Base-by-base conservation (phyloP, 2,329 filamentous ascomycete species). In the Scytalidium lignicola region DNA sequence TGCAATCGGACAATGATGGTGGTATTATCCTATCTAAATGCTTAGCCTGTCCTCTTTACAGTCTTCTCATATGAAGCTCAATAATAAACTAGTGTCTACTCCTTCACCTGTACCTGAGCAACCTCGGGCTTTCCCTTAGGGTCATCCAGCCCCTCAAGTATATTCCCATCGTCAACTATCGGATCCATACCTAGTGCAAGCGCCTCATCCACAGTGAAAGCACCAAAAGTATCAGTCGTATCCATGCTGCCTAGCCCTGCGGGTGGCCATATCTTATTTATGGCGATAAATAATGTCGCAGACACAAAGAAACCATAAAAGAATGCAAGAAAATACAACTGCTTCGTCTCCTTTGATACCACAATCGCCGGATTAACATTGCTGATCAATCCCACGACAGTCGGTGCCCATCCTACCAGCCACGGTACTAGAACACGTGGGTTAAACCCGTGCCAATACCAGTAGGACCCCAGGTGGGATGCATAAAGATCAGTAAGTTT, bases 401-500 rank as follows among this genome's bases (percentile, higher is more conserved):
- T 52, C 23, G 61, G 57, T 46, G 57, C 57, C 43, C 63, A 62
- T 3, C 67, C 66, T 4, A 65, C 53, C 4, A 67, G 58, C 67
- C 69, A 73, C 3, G 67, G 63, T 1, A 62, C 55, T 44, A 70
- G 65, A 8, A 65, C 65, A 4, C 72, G 65, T 63, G 64, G 73
- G 47, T 76, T 74, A 43, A 74, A 55, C 1, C 72, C 74, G 15
- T 65, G 50, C 28, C 54, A 63, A 56, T 65, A 76, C 56, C 67
- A 73, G 53, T 74, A 76, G 18, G 70, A 62, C 1, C 65, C 63
- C 5, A 60, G 54, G 28, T 62, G 43, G 1, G 63, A 62, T 19
- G 63, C 51, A 53, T 74, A 76, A 1, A 76, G 63, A 49, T 74
- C 69, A 3, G 64, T 63, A 9, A 76, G 60, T 47, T 72, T 70